Evolutionary conservation across 202 grass and related monocot genomes (phyloP).

Genomic region (Elaeis oleifera): DNA sequence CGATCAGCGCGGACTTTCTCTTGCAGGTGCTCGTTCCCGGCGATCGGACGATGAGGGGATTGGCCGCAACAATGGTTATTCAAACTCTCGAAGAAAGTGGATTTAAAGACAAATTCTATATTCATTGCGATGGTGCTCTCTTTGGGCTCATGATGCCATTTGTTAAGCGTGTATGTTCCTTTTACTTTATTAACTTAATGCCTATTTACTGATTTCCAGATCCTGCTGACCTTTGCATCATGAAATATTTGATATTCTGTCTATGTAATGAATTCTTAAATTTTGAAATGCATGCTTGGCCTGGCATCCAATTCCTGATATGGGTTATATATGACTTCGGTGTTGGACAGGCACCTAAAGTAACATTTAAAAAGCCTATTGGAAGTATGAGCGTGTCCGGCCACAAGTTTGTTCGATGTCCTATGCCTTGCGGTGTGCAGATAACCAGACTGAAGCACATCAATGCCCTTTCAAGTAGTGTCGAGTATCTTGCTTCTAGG

Average conservation of each 20-base stretch:
- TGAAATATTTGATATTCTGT: too few relatives aligned
- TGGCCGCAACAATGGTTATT: too few relatives aligned
- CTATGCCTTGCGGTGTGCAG: slow-evolving; percentile 32
- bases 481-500: slow-evolving; percentile 37
- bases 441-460: slow-evolving; percentile 34
- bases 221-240: too few relatives aligned
- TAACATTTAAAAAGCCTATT: slow-evolving; percentile 38
- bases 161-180: slow-evolving; percentile 30
- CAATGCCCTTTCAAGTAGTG: slow-evolving; percentile 4
- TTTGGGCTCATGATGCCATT: slow-evolving; percentile 41
- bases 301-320: too few relatives aligned
- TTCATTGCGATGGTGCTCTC: slow-evolving; percentile 39
- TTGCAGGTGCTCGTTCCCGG: too few relatives aligned
- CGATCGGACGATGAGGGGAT: too few relatives aligned
- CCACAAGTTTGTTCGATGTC: slow-evolving; percentile 46
- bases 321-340: background rate
- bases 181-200: background rate
- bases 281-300: too few relatives aligned
- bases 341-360: slow-evolving; percentile 30
- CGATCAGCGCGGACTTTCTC: too few relatives aligned
- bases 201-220: too few relatives aligned
- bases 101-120: slow-evolving; percentile 32
- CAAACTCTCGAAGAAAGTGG: slow-evolving; percentile 33
- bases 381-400: slow-evolving; percentile 37
- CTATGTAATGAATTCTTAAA: too few relatives aligned